Conservation (phyloP, 192 early-diverging fungal genomes). For the Podila verticillata region DNA sequence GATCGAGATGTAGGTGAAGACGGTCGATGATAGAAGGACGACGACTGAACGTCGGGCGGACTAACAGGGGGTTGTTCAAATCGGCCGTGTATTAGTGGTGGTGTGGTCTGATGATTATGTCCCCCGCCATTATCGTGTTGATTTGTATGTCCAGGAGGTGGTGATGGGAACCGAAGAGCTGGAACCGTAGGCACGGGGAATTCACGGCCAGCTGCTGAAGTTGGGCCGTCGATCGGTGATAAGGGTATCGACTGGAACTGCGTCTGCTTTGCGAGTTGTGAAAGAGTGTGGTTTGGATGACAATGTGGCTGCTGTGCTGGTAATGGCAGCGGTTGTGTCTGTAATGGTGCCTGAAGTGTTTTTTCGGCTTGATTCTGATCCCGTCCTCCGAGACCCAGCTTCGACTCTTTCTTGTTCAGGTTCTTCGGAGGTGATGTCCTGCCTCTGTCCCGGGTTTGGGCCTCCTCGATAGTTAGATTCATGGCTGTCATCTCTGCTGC, state of each 20-base stretch:
- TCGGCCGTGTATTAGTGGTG: too few species aligned
- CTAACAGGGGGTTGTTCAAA: not conserved
- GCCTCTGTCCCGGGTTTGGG: not conserved
- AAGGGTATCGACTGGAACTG: slow-evolving; percentile 51
- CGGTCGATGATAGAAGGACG: slow-evolving; percentile 17
- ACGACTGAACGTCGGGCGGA: slow-evolving; percentile 6
- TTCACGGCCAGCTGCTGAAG: slow-evolving; percentile 11
- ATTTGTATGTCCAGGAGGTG: not conserved
- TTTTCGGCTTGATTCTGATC: slow-evolving; percentile 1
- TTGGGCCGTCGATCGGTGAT: slow-evolving; percentile 27
- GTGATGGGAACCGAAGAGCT: slow-evolving; percentile 15
- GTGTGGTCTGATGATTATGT: too few species aligned
- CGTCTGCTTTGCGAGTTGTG: slow-evolving; percentile 29
- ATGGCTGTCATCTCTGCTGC: slow-evolving; percentile 33
- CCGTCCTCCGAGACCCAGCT: slow-evolving; percentile 13
- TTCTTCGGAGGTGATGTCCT: not conserved
- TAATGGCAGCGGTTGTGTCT: slow-evolving; percentile 7
- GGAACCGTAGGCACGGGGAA: slow-evolving; percentile 6
- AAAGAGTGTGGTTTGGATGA: slow-evolving; percentile 8
- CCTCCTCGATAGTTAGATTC: slow-evolving; percentile 34
- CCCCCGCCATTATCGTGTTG: too few species aligned
- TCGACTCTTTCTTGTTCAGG: slow-evolving; percentile 23
- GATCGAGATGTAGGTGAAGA: slow-evolving; percentile 1
- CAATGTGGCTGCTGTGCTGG: not conserved
- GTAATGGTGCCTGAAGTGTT: not conserved